phyloP scores from a whole-genome alignment of 2,329 filamentous ascomycete species.

The Arthrobotrys sphaeroides region DNA sequence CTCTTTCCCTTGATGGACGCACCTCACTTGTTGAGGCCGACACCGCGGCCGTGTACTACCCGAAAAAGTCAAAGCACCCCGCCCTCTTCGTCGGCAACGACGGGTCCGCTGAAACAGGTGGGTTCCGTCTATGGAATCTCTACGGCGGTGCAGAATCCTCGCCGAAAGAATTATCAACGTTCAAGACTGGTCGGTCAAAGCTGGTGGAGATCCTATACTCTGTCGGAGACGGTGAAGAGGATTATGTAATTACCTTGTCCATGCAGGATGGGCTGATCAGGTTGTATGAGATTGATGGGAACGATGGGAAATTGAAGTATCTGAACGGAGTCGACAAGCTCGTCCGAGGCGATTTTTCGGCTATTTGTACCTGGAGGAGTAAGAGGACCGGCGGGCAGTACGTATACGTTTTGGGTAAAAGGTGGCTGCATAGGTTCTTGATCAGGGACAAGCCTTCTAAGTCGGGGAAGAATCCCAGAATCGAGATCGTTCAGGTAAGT shows the following conservation, averaged over 20 bases:
- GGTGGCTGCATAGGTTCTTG: constrained; percentile 61
- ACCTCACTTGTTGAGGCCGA: constrained; percentile 63
- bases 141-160: constrained; percentile 56
- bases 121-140: constrained; percentile 62
- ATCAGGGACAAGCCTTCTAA: constrained; percentile 57
- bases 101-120: constrained; percentile 63
- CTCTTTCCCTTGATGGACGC: neutral
- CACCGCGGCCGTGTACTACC: constrained; percentile 63
- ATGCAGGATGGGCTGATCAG: constrained; percentile 63
- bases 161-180: constrained; percentile 58
- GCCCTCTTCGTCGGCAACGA: constrained; percentile 64
- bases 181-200: constrained; percentile 64
- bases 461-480: constrained; percentile 53
- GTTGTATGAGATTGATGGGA: constrained; percentile 60
- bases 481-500: constrained; percentile 62
- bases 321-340: constrained; percentile 59
- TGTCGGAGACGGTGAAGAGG: constrained; percentile 59
- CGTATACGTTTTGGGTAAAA: constrained; percentile 65
- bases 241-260: constrained; percentile 63
- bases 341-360: constrained; percentile 65
- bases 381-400: constrained; percentile 62
- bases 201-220: constrained; percentile 62
- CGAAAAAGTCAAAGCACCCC: constrained; percentile 51
- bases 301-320: constrained; percentile 58
- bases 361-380: constrained; percentile 64